Conservation (phyloP, 495 filamentous ascomycete species). For the Aspergillus coremiiformis region DNA sequence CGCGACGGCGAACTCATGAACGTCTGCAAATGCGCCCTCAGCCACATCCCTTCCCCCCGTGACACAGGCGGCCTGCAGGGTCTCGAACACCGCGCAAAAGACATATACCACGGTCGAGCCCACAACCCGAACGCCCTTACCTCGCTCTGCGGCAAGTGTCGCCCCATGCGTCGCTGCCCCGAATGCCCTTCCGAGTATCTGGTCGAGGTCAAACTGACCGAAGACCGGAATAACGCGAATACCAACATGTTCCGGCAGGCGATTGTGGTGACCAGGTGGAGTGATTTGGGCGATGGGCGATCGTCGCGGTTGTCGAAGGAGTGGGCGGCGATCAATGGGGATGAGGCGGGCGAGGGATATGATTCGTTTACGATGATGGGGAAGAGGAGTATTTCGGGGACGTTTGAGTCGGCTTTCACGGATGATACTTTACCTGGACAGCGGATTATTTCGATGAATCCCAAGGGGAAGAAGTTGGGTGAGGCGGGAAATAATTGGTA, state of each 20-base stretch:
- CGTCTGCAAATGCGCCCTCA: constrained; percentile 51
- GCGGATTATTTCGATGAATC: constrained; percentile 49
- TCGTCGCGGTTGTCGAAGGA: constrained; percentile 31
- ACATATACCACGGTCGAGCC: constrained; percentile 24
- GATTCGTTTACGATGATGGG: constrained; percentile 46
- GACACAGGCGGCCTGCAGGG: constrained; percentile 31
- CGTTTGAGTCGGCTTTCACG: constrained; percentile 48
- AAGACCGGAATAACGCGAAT: constrained; percentile 31
- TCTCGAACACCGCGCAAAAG: constrained; percentile 33
- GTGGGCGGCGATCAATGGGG: constrained; percentile 46
- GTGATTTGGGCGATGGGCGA: constrained; percentile 48
- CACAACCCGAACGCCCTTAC: constrained; percentile 41
- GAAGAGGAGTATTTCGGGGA: constrained; percentile 46
- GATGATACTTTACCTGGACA: constrained; percentile 49
- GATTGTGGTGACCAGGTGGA: constrained; percentile 54
- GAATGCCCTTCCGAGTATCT: constrained; percentile 56
- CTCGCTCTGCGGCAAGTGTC: constrained; percentile 44
- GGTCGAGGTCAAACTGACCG: constrained; percentile 47
- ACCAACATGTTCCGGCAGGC: constrained; percentile 44
- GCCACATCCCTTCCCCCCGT: constrained; percentile 44
- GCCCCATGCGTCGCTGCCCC: constrained; percentile 50
- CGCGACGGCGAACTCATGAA: constrained; percentile 51
- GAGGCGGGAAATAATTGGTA: constrained; percentile 46
- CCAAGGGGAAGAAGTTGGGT: constrained; percentile 37
- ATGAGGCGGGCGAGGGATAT: constrained; percentile 28